Conservation (phyloP, 2,329 filamentous ascomycete species). For the Calonectria pseudoreteaudii region DNA sequence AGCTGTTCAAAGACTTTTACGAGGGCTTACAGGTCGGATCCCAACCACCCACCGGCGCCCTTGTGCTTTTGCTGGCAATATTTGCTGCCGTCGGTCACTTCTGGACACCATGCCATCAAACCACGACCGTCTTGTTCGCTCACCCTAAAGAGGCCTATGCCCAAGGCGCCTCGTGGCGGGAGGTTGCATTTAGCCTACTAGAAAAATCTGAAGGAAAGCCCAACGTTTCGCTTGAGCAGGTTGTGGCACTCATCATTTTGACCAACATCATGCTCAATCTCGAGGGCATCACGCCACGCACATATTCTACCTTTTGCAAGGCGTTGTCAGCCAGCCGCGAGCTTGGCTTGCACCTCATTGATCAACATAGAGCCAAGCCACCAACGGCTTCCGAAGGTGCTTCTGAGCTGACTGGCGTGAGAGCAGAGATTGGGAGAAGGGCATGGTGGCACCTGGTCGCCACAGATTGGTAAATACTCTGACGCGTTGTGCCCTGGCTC, state of each 20-base stretch:
- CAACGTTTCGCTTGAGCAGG: slow-evolving; percentile 47
- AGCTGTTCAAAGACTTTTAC: slow-evolving; percentile 45
- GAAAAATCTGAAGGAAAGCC: slow-evolving; percentile 46
- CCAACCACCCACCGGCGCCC: slow-evolving; percentile 38
- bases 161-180: slow-evolving; percentile 48
- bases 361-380: slow-evolving; percentile 41
- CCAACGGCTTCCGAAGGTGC: slow-evolving; percentile 22
- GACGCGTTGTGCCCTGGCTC: not conserved
- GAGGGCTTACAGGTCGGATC: slow-evolving; percentile 40
- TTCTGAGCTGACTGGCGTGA: slow-evolving; percentile 39
- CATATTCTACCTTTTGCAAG: slow-evolving; percentile 29
- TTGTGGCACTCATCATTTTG: slow-evolving; percentile 53
- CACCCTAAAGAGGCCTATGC: slow-evolving; percentile 42
- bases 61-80: slow-evolving; percentile 45
- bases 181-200: slow-evolving; percentile 51
- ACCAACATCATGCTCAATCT: slow-evolving; percentile 53
- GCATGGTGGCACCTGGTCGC: slow-evolving; percentile 58
- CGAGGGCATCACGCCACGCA: slow-evolving; percentile 39
- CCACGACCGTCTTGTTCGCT: slow-evolving; percentile 39
- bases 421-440: slow-evolving; percentile 53
- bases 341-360: slow-evolving; percentile 53
- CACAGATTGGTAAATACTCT: slow-evolving; percentile 52
- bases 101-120: slow-evolving; percentile 44
- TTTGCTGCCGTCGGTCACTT: slow-evolving; percentile 46
- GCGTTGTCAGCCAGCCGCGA: slow-evolving; percentile 37